phyloP scores from a whole-genome alignment of 2,329 filamentous ascomycete species.

The Fusarium nodosum region DNA sequence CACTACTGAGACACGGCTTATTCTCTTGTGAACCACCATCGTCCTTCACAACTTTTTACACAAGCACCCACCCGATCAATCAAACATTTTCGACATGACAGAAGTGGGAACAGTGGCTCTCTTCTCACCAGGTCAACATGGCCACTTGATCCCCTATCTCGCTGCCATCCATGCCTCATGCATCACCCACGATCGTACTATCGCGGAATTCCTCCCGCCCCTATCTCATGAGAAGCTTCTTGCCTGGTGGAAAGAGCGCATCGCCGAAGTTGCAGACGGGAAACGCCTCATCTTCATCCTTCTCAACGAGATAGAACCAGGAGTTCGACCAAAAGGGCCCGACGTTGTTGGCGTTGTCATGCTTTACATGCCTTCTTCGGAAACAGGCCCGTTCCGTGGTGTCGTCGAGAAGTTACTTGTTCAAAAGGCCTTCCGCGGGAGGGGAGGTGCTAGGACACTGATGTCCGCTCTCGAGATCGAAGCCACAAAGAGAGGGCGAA shows the following conservation, averaged over 20 bases:
- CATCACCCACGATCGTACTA: conserved; percentile 69
- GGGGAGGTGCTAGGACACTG: conserved; percentile 65
- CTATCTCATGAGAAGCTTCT: conserved; percentile 68
- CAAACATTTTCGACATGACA: conserved; percentile 46
- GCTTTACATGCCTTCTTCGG: conserved; percentile 64
- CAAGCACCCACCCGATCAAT: conserved; percentile 1
- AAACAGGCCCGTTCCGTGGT: conserved; percentile 69
- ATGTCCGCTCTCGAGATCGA: conserved; percentile 69
- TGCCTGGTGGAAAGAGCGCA: conserved; percentile 68
- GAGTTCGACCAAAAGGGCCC: conserved; percentile 56
- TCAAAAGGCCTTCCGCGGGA: conserved; percentile 63
- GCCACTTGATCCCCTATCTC: conserved; percentile 68
- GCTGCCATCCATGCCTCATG: conserved; percentile 70
- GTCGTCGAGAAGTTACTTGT: conserved; percentile 71
- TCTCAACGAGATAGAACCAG: conserved; percentile 55
- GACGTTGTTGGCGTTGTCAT: conserved; percentile 70
- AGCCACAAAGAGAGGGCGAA: conserved; percentile 63
- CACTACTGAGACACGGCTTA: conserved; percentile 15
- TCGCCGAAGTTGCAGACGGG: conserved; percentile 62
- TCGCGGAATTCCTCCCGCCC: conserved; percentile 72
- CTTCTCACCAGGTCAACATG: conserved; percentile 62
- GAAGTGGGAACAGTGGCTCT: conserved; percentile 55
- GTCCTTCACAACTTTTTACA: conserved; percentile 2
- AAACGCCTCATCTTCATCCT: conserved; percentile 67
- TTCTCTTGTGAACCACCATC: conserved; percentile 5